A percentile compares a stretch with the other conserved stretches of the same genome.
Conservation (phyloP, 2,329 filamentous ascomycete species). For the Xylaria sp. region DNA sequence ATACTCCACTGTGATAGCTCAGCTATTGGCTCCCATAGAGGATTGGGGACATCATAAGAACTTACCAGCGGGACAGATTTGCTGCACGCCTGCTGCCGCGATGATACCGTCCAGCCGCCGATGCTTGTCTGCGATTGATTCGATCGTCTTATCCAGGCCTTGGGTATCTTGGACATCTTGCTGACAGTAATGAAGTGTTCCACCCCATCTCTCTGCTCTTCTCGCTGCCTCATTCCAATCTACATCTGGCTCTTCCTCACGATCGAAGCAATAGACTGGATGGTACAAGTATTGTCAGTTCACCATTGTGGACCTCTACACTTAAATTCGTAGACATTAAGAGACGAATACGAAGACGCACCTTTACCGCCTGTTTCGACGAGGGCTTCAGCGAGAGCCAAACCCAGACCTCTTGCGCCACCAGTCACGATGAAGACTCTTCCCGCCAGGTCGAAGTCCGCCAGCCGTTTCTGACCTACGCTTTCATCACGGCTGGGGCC, state of each 20-base stretch:
- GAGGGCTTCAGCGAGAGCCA: slow-evolving; percentile 77
- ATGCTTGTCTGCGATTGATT: slow-evolving; percentile 68
- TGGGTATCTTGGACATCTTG: slow-evolving; percentile 73
- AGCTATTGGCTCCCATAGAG: background rate
- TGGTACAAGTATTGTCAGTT: slow-evolving; percentile 24
- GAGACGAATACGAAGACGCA: slow-evolving; percentile 40
- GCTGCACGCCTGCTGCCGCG: slow-evolving; percentile 75
- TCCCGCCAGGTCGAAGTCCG: slow-evolving; percentile 75
- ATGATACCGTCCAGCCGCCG: slow-evolving; percentile 71
- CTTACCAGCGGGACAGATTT: slow-evolving; percentile 63
- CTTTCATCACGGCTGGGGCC: slow-evolving; percentile 40
- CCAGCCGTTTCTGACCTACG: slow-evolving; percentile 56
- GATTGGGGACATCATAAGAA: background rate
- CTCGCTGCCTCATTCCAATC: slow-evolving; percentile 70
- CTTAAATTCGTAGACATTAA: background rate
- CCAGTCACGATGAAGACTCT: slow-evolving; percentile 77
- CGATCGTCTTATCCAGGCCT: slow-evolving; percentile 66
- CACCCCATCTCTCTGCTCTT: slow-evolving; percentile 70
- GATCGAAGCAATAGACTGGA: slow-evolving; percentile 67
- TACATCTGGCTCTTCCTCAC: slow-evolving; percentile 59
- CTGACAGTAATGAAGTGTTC: slow-evolving; percentile 71
- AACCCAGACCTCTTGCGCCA: slow-evolving; percentile 76
- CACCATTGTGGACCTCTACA: background rate
- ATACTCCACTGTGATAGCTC: slow-evolving; percentile 69
- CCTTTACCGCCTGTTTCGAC: slow-evolving; percentile 78